phyloP scores from a whole-genome alignment of 108 stramenopile genomes.

The Bacterosira constricta region DNA sequence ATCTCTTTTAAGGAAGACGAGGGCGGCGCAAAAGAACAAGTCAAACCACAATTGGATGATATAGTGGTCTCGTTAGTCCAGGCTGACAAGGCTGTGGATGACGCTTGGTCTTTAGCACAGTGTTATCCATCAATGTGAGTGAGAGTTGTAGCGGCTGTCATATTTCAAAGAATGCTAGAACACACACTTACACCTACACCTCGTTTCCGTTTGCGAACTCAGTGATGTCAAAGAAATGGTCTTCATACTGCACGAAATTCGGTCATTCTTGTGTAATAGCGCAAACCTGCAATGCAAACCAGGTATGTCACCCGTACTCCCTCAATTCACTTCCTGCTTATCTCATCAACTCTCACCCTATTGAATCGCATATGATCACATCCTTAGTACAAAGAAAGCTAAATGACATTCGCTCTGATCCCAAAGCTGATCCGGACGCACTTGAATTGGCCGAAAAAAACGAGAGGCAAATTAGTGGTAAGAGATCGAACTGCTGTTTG shows the following conservation, averaged over 20 bases:
- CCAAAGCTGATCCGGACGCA: constrained; percentile 24
- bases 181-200: background rate
- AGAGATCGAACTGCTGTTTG: background rate
- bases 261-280: constrained; percentile 13
- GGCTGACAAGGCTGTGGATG: constrained; percentile 2
- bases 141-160: no score
- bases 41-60: background rate
- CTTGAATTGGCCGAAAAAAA: background rate
- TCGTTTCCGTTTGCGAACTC: background rate
- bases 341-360: no score
- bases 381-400: constrained; percentile 26
- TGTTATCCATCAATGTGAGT: constrained; percentile 26
- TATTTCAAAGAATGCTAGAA: background rate
- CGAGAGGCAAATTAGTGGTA: constrained; percentile 7
- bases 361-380: no score
- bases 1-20: constrained; percentile 2
- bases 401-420: constrained; percentile 13
- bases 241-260: constrained; percentile 20
- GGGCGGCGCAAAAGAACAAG: background rate
- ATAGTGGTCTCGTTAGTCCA: background rate
- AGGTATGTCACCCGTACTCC: no score
- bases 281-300: constrained; percentile 13
- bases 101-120: constrained; percentile 13
- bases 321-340: no score
- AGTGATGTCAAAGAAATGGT: constrained; percentile 11